These are phyloP conservation scores for Tetrahymena thermophila DNA, from an alignment of 73 alveolate species.

Conservation along the genomic window DNA sequence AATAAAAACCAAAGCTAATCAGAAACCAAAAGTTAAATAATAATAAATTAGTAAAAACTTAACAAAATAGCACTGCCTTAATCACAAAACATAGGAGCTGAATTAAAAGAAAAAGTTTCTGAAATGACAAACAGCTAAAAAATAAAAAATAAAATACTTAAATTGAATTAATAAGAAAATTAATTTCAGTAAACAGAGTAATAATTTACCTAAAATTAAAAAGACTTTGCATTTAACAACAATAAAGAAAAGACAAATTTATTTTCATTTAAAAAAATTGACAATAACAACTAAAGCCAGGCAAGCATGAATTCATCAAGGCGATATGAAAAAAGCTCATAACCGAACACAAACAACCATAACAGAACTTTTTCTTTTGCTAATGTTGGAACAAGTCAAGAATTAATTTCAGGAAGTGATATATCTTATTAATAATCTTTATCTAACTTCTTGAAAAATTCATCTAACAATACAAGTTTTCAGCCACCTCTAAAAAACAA, in stretches of 20 bases:
- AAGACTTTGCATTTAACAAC: not conserved
- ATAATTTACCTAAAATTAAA: not conserved
- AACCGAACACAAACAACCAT: not conserved
- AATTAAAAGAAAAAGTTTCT: not conserved
- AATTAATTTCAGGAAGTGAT: not conserved
- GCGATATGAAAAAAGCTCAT: not conserved
- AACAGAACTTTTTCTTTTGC: not conserved
- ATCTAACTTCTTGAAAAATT: not conserved
- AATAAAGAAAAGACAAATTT: not conserved
- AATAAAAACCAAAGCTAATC: not conserved
- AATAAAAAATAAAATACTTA: not conserved
- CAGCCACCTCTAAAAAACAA: not conserved
- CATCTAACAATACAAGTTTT: not conserved
- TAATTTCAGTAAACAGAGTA: not conserved
- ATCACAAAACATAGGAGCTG: not conserved
- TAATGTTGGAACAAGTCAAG: not conserved
- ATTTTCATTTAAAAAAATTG: not conserved
- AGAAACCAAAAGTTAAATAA: not conserved
- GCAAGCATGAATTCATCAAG: not conserved
- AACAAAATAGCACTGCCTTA: not conserved
- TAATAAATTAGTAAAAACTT: not conserved
- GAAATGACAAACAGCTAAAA: not conserved
- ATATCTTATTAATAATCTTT: not conserved
- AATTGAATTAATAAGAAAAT: not conserved
- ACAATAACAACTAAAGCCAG: not conserved